Conservation (phyloP, 768 basidiomycete species). For the Steccherinum ochraceum region DNA sequence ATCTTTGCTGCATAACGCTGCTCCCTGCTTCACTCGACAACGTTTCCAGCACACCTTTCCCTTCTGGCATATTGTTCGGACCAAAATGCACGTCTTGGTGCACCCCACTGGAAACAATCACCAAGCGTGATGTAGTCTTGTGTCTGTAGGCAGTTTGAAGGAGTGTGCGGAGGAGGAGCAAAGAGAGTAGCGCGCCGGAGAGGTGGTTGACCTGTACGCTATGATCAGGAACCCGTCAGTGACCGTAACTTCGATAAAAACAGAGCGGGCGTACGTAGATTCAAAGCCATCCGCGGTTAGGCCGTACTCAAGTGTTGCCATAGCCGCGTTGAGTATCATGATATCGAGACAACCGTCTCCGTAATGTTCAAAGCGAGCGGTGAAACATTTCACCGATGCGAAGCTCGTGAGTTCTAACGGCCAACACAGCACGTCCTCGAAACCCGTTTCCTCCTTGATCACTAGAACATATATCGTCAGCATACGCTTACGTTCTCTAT, state of each 20-base stretch:
- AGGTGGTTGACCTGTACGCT: constrained; percentile 46
- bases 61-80: neutral
- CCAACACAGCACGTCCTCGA: constrained; percentile 10
- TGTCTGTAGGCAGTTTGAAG: constrained; percentile 24
- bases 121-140: constrained; percentile 2
- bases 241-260: too few species aligned
- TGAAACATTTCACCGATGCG: constrained; percentile 19
- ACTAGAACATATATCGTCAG: constrained; percentile 20
- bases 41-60: neutral
- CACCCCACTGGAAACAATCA: constrained; percentile 5
- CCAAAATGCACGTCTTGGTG: neutral
- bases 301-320: constrained; percentile 17
- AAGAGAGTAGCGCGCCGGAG: constrained; percentile 30
- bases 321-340: constrained; percentile 20
- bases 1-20: neutral
- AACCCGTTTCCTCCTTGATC: constrained; percentile 9
- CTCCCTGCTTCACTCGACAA: neutral
- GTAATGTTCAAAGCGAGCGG: constrained; percentile 9
- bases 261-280: constrained; percentile 11
- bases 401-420: constrained; percentile 20
- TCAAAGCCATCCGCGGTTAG: constrained; percentile 23
- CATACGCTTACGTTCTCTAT: neutral
- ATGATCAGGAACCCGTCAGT: neutral
- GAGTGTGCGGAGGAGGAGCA: constrained; percentile 38
- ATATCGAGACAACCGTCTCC: constrained; percentile 21